phyloP scores from a whole-genome alignment of 2,329 filamentous ascomycete genomes.

The Alternaria angustiovoidea region DNA sequence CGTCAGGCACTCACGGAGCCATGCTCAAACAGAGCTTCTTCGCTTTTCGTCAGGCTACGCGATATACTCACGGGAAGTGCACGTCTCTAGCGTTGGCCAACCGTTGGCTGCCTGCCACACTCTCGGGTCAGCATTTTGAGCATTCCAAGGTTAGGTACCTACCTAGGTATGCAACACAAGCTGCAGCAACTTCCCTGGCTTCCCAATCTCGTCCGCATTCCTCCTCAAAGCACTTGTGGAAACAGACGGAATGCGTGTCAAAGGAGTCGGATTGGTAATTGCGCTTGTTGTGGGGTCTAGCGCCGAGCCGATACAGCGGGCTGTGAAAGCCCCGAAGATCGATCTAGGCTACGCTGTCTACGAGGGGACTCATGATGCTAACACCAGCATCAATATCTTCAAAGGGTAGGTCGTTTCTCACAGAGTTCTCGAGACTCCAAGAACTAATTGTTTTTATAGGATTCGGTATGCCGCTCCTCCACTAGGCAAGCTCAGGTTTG shows the following conservation, averaged over 20 bases:
- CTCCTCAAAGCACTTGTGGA: background rate
- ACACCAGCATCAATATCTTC: slow-evolving; percentile 41
- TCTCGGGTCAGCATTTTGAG: background rate
- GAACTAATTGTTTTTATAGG: slow-evolving; percentile 17
- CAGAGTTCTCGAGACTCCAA: background rate
- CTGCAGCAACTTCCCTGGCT: background rate
- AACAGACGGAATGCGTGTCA: background rate
- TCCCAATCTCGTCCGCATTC: background rate
- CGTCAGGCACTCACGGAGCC: background rate
- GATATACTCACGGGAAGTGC: background rate
- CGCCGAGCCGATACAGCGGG: slow-evolving; percentile 34
- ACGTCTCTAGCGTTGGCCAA: background rate
- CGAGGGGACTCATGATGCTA: slow-evolving; percentile 35
- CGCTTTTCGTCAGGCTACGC: background rate
- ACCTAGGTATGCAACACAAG: background rate
- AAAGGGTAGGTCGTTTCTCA: slow-evolving; percentile 33
- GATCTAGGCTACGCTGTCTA: slow-evolving; percentile 47
- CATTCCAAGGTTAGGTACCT: background rate
- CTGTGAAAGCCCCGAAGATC: slow-evolving; percentile 34
- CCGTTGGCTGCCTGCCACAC: background rate
- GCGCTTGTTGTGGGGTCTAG: slow-evolving; percentile 25
- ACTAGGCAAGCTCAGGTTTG: slow-evolving; percentile 60
- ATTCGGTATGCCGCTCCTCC: slow-evolving; percentile 63
- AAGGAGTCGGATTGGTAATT: slow-evolving; percentile 19
- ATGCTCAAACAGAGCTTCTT: background rate